Percentiles rank a stretch among this genome's conserved stretches.
These are phyloP conservation scores for Aspergillus sp. DNA, from an alignment of 2,329 filamentous ascomycete species.

Conservation along the genomic window DNA sequence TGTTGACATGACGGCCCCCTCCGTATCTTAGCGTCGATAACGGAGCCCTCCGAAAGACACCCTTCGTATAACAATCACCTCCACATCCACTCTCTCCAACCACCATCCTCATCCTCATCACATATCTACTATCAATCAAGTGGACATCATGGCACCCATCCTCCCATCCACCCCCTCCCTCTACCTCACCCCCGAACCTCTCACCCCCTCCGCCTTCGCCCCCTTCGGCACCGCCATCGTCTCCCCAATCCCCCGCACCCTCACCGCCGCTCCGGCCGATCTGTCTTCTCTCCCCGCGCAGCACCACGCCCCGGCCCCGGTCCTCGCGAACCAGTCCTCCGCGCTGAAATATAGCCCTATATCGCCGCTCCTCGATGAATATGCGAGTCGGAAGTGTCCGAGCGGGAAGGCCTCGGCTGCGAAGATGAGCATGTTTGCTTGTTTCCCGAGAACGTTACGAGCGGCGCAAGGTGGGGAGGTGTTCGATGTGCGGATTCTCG, in stretches of 20 bases:
- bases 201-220: conserved; percentile 66
- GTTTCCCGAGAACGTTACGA: conserved; percentile 61
- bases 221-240: conserved; percentile 79
- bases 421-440: conserved; percentile 86
- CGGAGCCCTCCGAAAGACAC: no score
- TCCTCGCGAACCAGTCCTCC: conserved; percentile 76
- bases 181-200: conserved; percentile 56
- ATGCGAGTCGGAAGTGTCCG: conserved; percentile 49
- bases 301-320: conserved; percentile 45
- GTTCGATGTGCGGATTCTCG: conserved; percentile 70
- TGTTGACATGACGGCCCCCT: no score
- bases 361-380: conserved; percentile 67
- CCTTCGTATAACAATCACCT: no score
- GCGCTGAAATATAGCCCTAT: conserved; percentile 83
- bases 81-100: no score
- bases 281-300: conserved; percentile 43
- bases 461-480: conserved; percentile 19
- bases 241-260: conserved; percentile 59
- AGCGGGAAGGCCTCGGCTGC: conserved; percentile 46
- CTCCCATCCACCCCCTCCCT: conserved; percentile 25
- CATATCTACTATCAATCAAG: no score
- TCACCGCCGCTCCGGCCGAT: conserved; percentile 36
- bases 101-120: no score
- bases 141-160: conserved; percentile 14
- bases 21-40: no score